Conservation (phyloP, 2,329 filamentous ascomycete species). For the Apiospora sp. region DNA sequence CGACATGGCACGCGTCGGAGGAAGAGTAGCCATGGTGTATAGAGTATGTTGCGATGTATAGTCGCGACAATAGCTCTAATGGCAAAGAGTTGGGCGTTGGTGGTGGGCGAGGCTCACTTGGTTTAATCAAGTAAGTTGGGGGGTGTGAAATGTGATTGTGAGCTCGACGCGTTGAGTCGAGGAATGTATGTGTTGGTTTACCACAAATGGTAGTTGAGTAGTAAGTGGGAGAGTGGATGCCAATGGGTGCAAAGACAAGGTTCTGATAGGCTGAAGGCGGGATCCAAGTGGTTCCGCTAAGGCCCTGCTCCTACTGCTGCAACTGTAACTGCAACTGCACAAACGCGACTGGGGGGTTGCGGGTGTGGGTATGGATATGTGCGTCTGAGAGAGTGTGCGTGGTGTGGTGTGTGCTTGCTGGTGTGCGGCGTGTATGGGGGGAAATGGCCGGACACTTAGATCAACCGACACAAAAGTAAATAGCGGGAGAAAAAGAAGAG, state of each 20-base stretch:
- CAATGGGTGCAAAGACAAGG: slow-evolving; percentile 6
- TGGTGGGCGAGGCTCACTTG: neutral
- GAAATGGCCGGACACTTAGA: neutral
- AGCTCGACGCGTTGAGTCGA: slow-evolving; percentile 21
- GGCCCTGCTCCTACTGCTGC: neutral
- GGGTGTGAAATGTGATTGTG: neutral
- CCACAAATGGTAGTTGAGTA: slow-evolving; percentile 17
- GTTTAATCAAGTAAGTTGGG: neutral
- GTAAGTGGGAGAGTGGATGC: slow-evolving; percentile 1
- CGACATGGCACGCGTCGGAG: slow-evolving; percentile 48
- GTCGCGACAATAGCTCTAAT: slow-evolving; percentile 27
- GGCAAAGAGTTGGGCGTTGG: slow-evolving; percentile 5
- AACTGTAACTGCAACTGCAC: slow-evolving; percentile 15
- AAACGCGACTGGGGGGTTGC: slow-evolving; percentile 21
- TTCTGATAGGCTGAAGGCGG: slow-evolving; percentile 17
- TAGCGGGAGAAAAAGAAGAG: neutral
- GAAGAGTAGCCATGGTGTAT: slow-evolving; percentile 27
- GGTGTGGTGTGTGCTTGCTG: neutral
- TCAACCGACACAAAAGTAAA: slow-evolving; percentile 12
- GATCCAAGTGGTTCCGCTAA: slow-evolving; percentile 19
- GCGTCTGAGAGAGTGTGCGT: neutral
- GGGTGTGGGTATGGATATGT: neutral
- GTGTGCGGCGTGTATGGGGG: slow-evolving; percentile 12
- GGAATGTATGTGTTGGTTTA: slow-evolving; percentile 21
- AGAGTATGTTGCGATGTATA: slow-evolving; percentile 16